Percentiles rank a stretch among this genome's conserved stretches.
Evolutionary conservation across 2,329 filamentous ascomycete genomes (phyloP).

Genomic region (Trichoderma sp.): DNA sequence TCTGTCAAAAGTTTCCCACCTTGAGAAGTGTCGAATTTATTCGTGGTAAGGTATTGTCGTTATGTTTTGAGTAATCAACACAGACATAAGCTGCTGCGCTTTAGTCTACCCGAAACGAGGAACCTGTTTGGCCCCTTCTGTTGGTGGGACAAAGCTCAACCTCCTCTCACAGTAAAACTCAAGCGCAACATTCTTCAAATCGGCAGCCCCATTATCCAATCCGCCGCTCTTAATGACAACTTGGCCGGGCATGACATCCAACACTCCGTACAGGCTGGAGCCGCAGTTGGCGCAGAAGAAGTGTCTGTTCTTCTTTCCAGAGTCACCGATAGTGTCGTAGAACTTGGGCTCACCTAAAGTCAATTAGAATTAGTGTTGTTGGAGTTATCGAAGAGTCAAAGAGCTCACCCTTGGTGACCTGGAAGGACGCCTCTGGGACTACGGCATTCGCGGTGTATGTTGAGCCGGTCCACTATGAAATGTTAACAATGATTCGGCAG

Average conservation of each 20-base stretch:
- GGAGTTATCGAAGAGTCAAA: background rate
- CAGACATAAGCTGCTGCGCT: background rate
- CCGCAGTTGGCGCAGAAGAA: conserved; percentile 54
- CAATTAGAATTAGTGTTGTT: background rate
- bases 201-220: conserved; percentile 47
- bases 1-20: background rate
- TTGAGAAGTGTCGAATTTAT: background rate
- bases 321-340: conserved; percentile 46
- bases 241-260: conserved; percentile 51
- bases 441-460: conserved; percentile 54
- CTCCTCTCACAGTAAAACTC: conserved; percentile 54
- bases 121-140: conserved; percentile 32
- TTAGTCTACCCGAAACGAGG: conserved; percentile 15
- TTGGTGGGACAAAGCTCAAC: conserved; percentile 40
- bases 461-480: conserved; percentile 45
- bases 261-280: conserved; percentile 48
- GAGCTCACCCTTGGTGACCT: conserved; percentile 45
- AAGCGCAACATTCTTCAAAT: conserved; percentile 42
- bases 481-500: background rate
- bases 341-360: conserved; percentile 42
- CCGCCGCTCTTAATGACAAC: conserved; percentile 50
- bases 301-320: conserved; percentile 54
- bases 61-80: background rate
- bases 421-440: conserved; percentile 45
- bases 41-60: background rate